Base-by-base conservation (phyloP, 176 grass and related monocot species). In the Juncus effusus region DNA sequence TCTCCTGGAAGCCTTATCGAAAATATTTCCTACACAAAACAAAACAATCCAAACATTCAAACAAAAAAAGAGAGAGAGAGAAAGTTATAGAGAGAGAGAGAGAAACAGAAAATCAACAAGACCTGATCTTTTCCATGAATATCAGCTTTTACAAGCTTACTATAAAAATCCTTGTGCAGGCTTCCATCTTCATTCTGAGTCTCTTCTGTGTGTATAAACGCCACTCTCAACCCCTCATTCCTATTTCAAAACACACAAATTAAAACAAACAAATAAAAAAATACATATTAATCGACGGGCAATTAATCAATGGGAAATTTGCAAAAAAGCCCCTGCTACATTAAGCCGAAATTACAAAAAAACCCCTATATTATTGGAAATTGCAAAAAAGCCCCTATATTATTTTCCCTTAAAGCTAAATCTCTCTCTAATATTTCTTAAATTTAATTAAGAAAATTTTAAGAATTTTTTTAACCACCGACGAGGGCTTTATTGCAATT, bases 61-160 rank as follows among this genome's bases (percentile, higher is more conserved):
- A 0, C 19, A 28, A 28, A 37, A 69, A 40, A n/a, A 15, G 10
- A 40, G 4, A 55, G 13, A 11, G 56, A 40, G 39, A 42, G 42
- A 72, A 53, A 58, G n/a, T 72, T 40, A 59, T n/a, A 54, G 75
- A 65, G 16, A 6, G 37, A 51, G 16, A 60, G 10, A 42, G 49
- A 54, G 41, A 54, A 3, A n/a, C 9, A 16, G 8, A 62, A 59
- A 51, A 41, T 37, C 28, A 70, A 3, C 82, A 75, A 77, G n/a
- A 97, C 93, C 79, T 97, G 88, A 86, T 97, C 93, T 81, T 91
- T 91, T 60, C 93, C 88, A 37, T 89, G 80, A 83, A 86, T 81
- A 74, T 97, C 88, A 42, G 93, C 80, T 82, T 97, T 97, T 36
- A 97, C 88, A 57, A 97, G 85, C 80, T 97, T 97, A 13, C 87